A percentile compares a stretch with the other conserved stretches of the same genome.
These are phyloP conservation scores for Penicillium crystallinum DNA, from an alignment of 495 filamentous ascomycete genomes.

Conservation along the genomic window DNA sequence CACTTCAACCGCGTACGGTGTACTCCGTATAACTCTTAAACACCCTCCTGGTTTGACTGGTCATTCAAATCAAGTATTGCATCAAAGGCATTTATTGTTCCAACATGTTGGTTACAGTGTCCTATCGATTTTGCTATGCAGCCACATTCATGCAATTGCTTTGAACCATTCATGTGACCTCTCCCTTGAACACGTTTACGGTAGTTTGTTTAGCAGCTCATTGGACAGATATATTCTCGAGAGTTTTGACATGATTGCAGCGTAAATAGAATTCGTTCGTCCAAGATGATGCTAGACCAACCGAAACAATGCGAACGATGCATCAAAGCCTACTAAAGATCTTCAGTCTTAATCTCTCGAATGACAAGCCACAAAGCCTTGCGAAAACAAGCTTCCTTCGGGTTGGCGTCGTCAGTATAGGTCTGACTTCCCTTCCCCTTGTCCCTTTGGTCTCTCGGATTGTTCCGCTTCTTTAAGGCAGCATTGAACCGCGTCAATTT, in stretches of 20 bases:
- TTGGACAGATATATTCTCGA: background rate
- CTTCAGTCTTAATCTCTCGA: background rate
- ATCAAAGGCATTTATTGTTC: background rate
- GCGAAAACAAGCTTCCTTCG: background rate
- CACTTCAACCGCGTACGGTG: too few relatives aligned
- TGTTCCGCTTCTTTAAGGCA: slow-evolving; percentile 23
- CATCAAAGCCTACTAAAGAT: background rate
- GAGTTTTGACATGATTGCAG: background rate
- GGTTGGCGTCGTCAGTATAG: background rate
- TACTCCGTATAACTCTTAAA: slow-evolving; percentile 1
- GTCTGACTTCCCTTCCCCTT: background rate
- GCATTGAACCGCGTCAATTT: slow-evolving; percentile 24
- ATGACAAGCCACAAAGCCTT: slow-evolving; percentile 10
- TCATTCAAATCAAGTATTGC: background rate
- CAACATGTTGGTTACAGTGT: background rate
- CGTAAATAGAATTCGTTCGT: background rate
- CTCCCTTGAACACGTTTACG: background rate
- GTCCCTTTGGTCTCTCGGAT: background rate
- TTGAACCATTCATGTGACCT: background rate
- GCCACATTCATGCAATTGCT: background rate
- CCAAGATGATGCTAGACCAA: background rate
- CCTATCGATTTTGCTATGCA: background rate
- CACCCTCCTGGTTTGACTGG: background rate
- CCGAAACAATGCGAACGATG: background rate
- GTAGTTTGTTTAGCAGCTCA: background rate